Percentiles rank a stretch among this genome's conserved stretches.
phyloP scores from a whole-genome alignment of 169 alveolate genomes.

The Plasmodium blacklocki region DNA sequence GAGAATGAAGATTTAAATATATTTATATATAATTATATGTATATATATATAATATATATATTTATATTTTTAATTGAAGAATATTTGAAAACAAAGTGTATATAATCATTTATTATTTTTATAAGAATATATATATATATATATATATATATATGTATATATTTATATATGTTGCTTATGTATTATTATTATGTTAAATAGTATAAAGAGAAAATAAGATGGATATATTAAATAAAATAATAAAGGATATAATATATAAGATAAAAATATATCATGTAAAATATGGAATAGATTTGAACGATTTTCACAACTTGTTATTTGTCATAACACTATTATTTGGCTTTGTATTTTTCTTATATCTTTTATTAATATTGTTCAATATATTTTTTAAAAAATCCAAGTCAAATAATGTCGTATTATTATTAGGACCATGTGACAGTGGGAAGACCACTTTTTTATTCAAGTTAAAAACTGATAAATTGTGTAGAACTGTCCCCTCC shows the following conservation, averaged over 20 bases:
- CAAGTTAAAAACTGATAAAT: slow-evolving; percentile 47
- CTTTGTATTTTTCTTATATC: slow-evolving; percentile 28
- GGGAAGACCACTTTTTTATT: slow-evolving; percentile 62
- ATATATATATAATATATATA: no score
- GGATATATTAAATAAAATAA: slow-evolving; percentile 15
- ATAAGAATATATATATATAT: not conserved
- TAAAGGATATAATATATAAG: slow-evolving; percentile 9
- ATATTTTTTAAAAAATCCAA: slow-evolving; percentile 39
- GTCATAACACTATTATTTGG: slow-evolving; percentile 32
- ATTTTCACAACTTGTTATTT: slow-evolving; percentile 60
- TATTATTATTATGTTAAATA: no score
- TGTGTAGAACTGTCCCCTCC: slow-evolving; percentile 61
- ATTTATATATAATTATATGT: no score
- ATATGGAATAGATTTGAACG: slow-evolving; percentile 57
- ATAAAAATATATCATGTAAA: slow-evolving; percentile 19
- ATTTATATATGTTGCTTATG: not conserved
- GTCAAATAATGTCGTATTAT: slow-evolving; percentile 35
- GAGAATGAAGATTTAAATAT: no score
- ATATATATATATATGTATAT: not conserved
- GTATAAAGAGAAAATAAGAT: slow-evolving; percentile 1
- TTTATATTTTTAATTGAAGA: no score
- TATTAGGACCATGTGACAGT: slow-evolving; percentile 74
- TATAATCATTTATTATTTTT: not conserved
- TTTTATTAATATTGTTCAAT: slow-evolving; percentile 27
- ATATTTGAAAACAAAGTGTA: no score